phyloP scores from a whole-genome alignment of 2,329 filamentous ascomycete species.

The Sclerotinia trifoliorum region DNA sequence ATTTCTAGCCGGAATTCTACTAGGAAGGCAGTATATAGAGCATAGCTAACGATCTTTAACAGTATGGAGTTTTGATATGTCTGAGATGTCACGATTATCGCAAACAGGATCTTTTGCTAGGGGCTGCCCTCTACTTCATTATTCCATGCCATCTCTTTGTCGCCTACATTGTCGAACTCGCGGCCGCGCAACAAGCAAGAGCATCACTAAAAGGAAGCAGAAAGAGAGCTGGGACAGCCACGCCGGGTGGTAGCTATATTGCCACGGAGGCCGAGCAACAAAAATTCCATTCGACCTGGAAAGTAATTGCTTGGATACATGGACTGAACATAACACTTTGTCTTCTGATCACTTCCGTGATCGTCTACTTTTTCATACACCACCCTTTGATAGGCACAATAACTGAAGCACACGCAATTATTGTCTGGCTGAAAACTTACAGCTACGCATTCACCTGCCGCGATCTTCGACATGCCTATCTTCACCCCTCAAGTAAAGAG shows the following conservation, averaged over 20 bases:
- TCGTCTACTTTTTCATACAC: conserved; percentile 88
- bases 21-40: background rate
- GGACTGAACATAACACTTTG: conserved; percentile 80
- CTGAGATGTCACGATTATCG: conserved; percentile 86
- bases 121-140: conserved; percentile 75
- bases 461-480: conserved; percentile 85
- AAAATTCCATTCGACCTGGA: conserved; percentile 76
- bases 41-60: conserved; percentile 26
- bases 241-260: conserved; percentile 39
- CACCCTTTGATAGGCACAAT: conserved; percentile 92
- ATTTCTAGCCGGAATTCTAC: background rate
- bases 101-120: conserved; percentile 71
- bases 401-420: conserved; percentile 85
- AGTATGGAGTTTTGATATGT: conserved; percentile 93
- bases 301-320: conserved; percentile 75
- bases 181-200: conserved; percentile 76
- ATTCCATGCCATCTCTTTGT: conserved; percentile 89
- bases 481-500: conserved; percentile 69
- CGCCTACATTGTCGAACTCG: conserved; percentile 84
- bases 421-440: conserved; percentile 94
- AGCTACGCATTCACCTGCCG: conserved; percentile 97
- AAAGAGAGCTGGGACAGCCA: conserved; percentile 40
- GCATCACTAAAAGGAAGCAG: conserved; percentile 59
- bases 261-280: conserved; percentile 47
- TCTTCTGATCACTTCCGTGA: conserved; percentile 74